phyloP scores from a whole-genome alignment of 306 rosid species.

The Castanospermum australe region DNA sequence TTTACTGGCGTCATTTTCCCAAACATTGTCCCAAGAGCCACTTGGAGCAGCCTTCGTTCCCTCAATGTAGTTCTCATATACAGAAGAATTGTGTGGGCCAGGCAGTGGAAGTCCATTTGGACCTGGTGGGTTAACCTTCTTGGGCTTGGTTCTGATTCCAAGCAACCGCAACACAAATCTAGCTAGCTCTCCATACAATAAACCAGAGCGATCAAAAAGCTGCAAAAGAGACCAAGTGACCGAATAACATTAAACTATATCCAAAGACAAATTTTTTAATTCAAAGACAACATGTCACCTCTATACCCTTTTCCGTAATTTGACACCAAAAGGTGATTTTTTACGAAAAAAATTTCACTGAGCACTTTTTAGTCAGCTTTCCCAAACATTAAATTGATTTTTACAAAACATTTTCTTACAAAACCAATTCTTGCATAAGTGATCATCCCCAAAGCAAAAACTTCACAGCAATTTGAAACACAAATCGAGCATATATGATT shows the following conservation, averaged over 20 bases:
- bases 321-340: not conserved
- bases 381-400: slow-evolving; percentile 18
- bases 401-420: not conserved
- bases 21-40: slow-evolving; percentile 76
- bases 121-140: slow-evolving; percentile 44
- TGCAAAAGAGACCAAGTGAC: slow-evolving; percentile 35
- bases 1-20: slow-evolving; percentile 46
- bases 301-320: not conserved
- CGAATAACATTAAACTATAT: not conserved
- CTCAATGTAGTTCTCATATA: slow-evolving; percentile 47
- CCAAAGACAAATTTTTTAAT: not conserved
- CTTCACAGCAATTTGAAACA: slow-evolving; percentile 28
- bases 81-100: slow-evolving; percentile 33
- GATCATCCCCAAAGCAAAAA: not conserved
- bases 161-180: slow-evolving; percentile 73
- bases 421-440: not conserved
- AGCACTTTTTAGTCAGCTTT: not conserved
- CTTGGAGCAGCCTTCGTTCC: slow-evolving; percentile 51
- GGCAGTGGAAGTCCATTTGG: slow-evolving; percentile 54
- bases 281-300: not conserved
- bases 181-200: slow-evolving; percentile 81
- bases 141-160: slow-evolving; percentile 58
- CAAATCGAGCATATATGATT: slow-evolving; percentile 25
- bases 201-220: slow-evolving; percentile 81
- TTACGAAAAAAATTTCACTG: not conserved